Evolutionary conservation across 257 asterid species (phyloP).

Genomic region (Scutellaria baicalensis): DNA sequence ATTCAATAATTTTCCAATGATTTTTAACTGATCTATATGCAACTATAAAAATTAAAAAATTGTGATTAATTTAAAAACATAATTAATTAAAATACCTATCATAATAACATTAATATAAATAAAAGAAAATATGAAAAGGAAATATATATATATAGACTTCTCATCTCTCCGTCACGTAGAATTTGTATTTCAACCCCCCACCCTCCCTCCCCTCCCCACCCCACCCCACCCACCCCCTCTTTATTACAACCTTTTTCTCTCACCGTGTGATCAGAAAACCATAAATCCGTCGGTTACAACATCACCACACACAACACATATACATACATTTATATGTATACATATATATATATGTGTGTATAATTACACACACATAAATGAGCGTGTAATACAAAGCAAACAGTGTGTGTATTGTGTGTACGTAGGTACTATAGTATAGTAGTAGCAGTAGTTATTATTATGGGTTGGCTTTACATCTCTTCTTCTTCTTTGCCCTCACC

Average conservation of each 20-base stretch:
- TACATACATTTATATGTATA: background rate
- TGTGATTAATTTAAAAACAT: background rate
- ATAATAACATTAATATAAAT: background rate
- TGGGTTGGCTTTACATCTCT: constrained; percentile 24
- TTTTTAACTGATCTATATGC: no score
- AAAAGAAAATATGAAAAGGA: background rate
- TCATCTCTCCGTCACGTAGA: background rate
- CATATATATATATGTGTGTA: background rate
- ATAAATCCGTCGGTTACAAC: constrained; percentile 61
- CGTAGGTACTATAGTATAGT: constrained; percentile 13
- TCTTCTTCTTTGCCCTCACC: constrained; percentile 7
- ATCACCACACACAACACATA: background rate
- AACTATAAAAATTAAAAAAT: background rate
- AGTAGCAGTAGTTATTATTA: constrained; percentile 19
- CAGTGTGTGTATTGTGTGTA: constrained; percentile 20
- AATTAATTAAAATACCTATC: background rate
- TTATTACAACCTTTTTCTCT: constrained; percentile 28
- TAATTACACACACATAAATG: background rate
- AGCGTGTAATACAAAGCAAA: background rate
- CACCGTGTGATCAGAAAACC: constrained; percentile 33
- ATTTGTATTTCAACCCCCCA: background rate
- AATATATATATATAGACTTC: background rate
- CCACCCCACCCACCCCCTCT: constrained; percentile 10
- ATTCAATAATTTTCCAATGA: no score
- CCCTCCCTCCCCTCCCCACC: background rate